phyloP scores from a whole-genome alignment of 208 protist genomes.

The Naegleria gruberi region DNA sequence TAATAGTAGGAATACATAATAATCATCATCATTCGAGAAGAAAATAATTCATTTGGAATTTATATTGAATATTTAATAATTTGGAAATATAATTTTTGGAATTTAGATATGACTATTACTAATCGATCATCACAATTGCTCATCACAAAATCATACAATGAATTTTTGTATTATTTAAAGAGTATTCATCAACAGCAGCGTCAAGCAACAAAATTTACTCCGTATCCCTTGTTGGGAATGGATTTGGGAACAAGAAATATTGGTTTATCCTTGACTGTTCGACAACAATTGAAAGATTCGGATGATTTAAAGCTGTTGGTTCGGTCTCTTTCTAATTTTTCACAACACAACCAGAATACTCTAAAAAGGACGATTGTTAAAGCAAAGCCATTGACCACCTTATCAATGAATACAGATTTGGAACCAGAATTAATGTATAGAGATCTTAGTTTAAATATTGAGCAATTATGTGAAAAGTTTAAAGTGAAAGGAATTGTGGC shows the following conservation, averaged over 20 bases:
- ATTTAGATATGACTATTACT: too few relatives aligned
- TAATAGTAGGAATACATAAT: not conserved
- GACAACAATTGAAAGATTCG: not conserved
- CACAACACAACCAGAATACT: too few relatives aligned
- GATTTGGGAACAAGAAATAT: conserved; percentile 2
- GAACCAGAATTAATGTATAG: too few relatives aligned
- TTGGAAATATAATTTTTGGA: too few relatives aligned
- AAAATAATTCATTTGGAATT: not conserved
- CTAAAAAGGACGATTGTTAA: not conserved
- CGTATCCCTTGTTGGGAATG: not conserved
- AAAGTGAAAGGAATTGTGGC: not conserved
- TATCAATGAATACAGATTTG: not conserved
- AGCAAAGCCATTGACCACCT: not conserved
- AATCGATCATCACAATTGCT: too few relatives aligned
- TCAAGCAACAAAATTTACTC: not conserved
- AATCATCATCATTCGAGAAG: not conserved
- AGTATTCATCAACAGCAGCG: not conserved
- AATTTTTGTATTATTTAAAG: not conserved
- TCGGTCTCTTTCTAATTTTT: too few relatives aligned
- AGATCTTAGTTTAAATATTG: not conserved
- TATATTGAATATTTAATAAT: too few relatives aligned
- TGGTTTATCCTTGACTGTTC: not conserved
- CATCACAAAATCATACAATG: not conserved
- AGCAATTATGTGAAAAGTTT: not conserved
- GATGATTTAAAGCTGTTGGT: not conserved